These are phyloP conservation scores for Emericellopsis cladophorae DNA, from an alignment of 2,329 filamentous ascomycete species.

Conservation along the genomic window DNA sequence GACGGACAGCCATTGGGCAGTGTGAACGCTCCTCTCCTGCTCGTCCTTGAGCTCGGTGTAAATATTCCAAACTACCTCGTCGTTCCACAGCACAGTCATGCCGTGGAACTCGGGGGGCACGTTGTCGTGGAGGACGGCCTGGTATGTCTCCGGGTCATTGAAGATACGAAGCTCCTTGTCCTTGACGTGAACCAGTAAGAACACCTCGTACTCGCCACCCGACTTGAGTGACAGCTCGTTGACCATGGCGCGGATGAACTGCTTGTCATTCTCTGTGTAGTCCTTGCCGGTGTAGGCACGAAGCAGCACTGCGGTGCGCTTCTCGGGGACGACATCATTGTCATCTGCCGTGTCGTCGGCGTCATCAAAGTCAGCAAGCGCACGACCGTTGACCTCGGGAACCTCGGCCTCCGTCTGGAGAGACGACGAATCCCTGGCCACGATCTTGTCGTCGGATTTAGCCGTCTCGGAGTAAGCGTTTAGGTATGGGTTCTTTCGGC, in stretches of 20 bases:
- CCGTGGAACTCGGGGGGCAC: slow-evolving; percentile 58
- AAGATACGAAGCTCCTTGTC: slow-evolving; percentile 45
- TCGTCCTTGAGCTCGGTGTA: slow-evolving; percentile 64
- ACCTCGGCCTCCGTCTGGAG: not conserved
- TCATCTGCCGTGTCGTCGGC: slow-evolving; percentile 5
- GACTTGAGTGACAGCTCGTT: slow-evolving; percentile 64
- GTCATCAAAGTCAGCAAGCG: not conserved
- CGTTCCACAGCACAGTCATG: slow-evolving; percentile 65
- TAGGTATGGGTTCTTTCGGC: slow-evolving; percentile 28
- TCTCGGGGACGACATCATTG: slow-evolving; percentile 19
- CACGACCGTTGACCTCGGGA: slow-evolving; percentile 6
- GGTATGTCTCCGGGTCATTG: slow-evolving; percentile 44
- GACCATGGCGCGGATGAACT: slow-evolving; percentile 67
- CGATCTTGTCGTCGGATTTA: slow-evolving; percentile 1
- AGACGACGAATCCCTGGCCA: not conserved
- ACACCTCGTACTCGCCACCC: slow-evolving; percentile 71
- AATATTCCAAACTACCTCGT: slow-evolving; percentile 59
- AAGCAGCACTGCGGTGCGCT: slow-evolving; percentile 61
- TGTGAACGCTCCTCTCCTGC: slow-evolving; percentile 39
- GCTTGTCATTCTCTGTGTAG: slow-evolving; percentile 69
- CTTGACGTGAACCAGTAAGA: slow-evolving; percentile 69
- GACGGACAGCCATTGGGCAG: slow-evolving; percentile 57
- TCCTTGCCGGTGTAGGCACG: slow-evolving; percentile 63
- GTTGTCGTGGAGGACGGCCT: slow-evolving; percentile 43
- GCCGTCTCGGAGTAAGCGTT: slow-evolving; percentile 24